Base-by-base conservation (phyloP, 306 rosid genomes). In the Inga oerstediana region DNA sequence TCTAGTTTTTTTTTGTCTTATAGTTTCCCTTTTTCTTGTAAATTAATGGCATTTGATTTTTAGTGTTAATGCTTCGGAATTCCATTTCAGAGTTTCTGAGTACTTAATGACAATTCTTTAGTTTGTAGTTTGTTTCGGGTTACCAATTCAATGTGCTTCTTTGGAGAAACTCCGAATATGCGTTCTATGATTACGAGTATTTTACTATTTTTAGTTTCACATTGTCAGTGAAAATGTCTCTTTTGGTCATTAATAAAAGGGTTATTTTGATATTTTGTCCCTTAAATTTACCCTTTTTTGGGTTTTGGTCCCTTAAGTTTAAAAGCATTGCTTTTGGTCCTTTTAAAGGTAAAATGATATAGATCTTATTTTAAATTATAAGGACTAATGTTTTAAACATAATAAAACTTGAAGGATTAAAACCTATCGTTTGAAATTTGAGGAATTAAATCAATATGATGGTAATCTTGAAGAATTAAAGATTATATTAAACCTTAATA, bases 21-120 rank as follows among this genome's bases (percentile, higher is more conserved):
- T 32, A 49, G 76, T 37, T 73, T 82, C 79, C 61, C 75, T 59
- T 69, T 41, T 64, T 59, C 65, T 68, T 75, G 80, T 80, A 80
- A 51, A 64, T 71, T 62, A 22, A 24, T 4, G 3, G 8, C 41
- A 2, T 27, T 46, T 41, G 75, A 44, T 71, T 72, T 49, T 46
- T 72, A 15, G 22, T 6, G 59, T 19, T 45, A 22, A 6, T 72
- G 59, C 34, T 72, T 12, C 45, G 5, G 27, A 72, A 45, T 72
- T 24, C 76, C 41, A 72, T 46, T 45, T 72, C 59, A 45, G 41
- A 72, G 56, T 72, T 72, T n/a, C 30, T 10, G 34, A 15, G 49
- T 71, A 43, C 59, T 24, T 7, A 24, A 45, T 45, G n/a, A 45
- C 41, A 72, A 7, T 72, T 24, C 41, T 5, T 41, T 24, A 58